Percentiles rank a stretch among this genome's conserved stretches.
phyloP scores from a whole-genome alignment of 352 stramenopile species.

The Globisporangium polare region DNA sequence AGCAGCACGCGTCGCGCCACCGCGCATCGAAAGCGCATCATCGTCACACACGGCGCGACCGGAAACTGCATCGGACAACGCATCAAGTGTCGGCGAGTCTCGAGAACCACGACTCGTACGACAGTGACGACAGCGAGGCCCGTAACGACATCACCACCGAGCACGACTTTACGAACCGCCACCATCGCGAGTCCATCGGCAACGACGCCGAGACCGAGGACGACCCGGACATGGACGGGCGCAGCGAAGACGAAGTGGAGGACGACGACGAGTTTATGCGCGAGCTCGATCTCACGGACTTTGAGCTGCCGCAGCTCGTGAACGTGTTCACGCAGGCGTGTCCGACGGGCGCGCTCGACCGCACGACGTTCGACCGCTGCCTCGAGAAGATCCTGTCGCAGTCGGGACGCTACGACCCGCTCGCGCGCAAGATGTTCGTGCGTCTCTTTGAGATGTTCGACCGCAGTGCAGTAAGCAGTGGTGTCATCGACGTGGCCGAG shows the following conservation, averaged over 20 bases:
- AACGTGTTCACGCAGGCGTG: constrained; percentile 80
- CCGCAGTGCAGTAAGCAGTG: constrained; percentile 20
- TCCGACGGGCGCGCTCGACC: constrained; percentile 66
- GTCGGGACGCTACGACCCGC: constrained; percentile 68
- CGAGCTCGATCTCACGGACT: constrained; percentile 77
- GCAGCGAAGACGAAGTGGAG: constrained; percentile 16
- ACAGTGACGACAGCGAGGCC: constrained; percentile 21
- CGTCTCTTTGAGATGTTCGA: constrained; percentile 83
- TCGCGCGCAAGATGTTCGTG: constrained; percentile 68
- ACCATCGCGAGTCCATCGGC: constrained; percentile 17
- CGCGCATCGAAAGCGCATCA: not conserved
- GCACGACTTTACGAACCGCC: not conserved
- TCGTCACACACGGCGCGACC: constrained; percentile 8
- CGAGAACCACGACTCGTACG: constrained; percentile 4
- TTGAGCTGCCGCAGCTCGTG: constrained; percentile 79
- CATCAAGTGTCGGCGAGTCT: constrained; percentile 15
- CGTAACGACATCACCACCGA: constrained; percentile 4
- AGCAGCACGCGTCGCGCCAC: not conserved
- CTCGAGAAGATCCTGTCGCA: constrained; percentile 83
- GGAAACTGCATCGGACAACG: constrained; percentile 7
- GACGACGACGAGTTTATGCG: constrained; percentile 40
- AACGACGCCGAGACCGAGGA: constrained; percentile 18
- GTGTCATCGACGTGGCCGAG: constrained; percentile 74
- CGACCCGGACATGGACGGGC: constrained; percentile 17
- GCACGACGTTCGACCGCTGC: constrained; percentile 58